Conservation (phyloP, 1,284 basidiomycete species). For the Neolentinus lepideus region DNA sequence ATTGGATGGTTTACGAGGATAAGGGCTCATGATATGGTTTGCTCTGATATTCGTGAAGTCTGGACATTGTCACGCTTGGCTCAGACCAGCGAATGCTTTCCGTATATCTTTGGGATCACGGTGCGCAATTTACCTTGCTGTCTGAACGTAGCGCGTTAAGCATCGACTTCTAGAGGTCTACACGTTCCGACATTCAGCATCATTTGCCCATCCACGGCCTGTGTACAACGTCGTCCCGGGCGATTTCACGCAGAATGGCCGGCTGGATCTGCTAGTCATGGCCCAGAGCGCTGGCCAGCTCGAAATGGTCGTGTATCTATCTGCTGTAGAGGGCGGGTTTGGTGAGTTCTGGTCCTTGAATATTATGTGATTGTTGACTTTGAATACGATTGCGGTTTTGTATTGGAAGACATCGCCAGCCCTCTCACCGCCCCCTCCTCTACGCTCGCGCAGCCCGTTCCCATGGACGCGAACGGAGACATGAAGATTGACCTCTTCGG, state of each 20-base stretch:
- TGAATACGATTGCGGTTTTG: too few species aligned
- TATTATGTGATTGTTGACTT: not conserved
- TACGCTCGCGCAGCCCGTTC: constrained; percentile 72
- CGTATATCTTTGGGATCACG: constrained; percentile 81
- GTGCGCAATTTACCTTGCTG: constrained; percentile 31
- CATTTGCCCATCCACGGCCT: constrained; percentile 46
- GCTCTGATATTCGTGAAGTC: constrained; percentile 30
- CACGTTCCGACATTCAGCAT: constrained; percentile 44
- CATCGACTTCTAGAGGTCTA: constrained; percentile 43
- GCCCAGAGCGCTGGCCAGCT: constrained; percentile 47
- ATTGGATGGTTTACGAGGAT: not conserved
- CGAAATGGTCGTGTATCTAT: constrained; percentile 65
- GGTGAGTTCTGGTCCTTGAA: constrained; percentile 36
- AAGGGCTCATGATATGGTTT: constrained; percentile 2
- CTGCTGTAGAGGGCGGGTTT: constrained; percentile 56
- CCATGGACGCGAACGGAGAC: constrained; percentile 82
- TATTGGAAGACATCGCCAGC: constrained; percentile 22
- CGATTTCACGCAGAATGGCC: constrained; percentile 90
- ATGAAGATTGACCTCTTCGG: constrained; percentile 89
- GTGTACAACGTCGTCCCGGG: constrained; percentile 83
- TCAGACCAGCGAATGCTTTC: constrained; percentile 67
- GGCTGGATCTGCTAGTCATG: constrained; percentile 88
- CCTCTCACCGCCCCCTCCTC: constrained; percentile 58
- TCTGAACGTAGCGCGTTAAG: not conserved
- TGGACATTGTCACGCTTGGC: constrained; percentile 77